Percentiles rank a stretch among this genome's conserved stretches.
These are phyloP conservation scores for Corchorus olitorius DNA, from an alignment of 345 rosid genomes.

Conservation along the genomic window DNA sequence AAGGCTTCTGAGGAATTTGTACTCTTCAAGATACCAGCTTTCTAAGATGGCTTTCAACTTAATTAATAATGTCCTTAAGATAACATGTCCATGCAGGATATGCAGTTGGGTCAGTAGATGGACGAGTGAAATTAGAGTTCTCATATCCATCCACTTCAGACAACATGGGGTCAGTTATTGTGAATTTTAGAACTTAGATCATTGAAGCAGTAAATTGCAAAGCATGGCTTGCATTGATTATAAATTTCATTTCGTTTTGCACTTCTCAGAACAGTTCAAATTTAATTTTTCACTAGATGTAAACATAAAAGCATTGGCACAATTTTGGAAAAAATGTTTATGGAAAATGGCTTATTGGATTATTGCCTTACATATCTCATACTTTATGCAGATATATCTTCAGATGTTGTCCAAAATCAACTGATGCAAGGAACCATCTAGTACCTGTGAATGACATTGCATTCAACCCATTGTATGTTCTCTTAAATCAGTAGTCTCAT, in stretches of 20 bases:
- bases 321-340: neutral
- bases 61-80: neutral
- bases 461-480: constrained; percentile 64
- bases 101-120: constrained; percentile 89
- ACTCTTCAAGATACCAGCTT: constrained; percentile 1
- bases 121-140: constrained; percentile 69
- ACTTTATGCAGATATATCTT: constrained; percentile 60
- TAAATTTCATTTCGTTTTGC: neutral
- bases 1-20: neutral
- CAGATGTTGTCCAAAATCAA: constrained; percentile 75
- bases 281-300: neutral
- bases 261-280: neutral
- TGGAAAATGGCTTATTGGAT: neutral
- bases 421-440: constrained; percentile 56
- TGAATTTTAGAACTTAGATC: neutral
- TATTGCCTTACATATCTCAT: constrained; percentile 5
- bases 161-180: constrained; percentile 50
- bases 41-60: neutral
- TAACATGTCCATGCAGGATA: constrained; percentile 52
- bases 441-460: constrained; percentile 67
- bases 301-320: neutral
- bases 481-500: constrained; percentile 17
- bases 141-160: constrained; percentile 42
- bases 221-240: neutral
- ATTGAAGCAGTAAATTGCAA: neutral